Evolutionary conservation across 2,329 filamentous ascomycete species (phyloP), one percentile per base, ranked within the genome.

Genomic region (Fusarium multiceps): DNA sequence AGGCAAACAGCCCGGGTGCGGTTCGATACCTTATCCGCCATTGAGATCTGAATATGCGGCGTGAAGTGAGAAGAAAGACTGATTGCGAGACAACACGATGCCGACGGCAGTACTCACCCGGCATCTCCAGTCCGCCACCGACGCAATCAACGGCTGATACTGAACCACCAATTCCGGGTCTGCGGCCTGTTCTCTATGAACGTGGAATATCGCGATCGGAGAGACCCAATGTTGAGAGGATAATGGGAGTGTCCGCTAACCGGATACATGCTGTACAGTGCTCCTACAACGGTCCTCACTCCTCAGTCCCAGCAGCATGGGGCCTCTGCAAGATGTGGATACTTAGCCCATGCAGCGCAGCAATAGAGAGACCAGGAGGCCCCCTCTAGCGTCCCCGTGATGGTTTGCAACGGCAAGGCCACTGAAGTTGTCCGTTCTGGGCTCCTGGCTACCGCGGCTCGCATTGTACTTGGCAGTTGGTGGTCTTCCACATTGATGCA

Each of bases 401-500:
- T 74, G 51, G 73, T 74, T 74, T 68, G 54, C 65, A 69, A 68
- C 59, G 51, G 59, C 62, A 60, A 61, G 60, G 46, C 63, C 66
- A 61, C 32, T 42, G 49, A 42, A 42, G 34, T 53, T 14, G 18
- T 42, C 45, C 21, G 25, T 59, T 43, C 55, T 47, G 65, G 41
- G 57, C 40, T 55, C 23, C 60, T 71, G 73, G 73, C 65, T 75
- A 75, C 73, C 72, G 73, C 73, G 73, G 73, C 73, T 75, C 70
- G 57, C 59, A 62, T 71, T 60, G 59, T 49, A 55, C 72, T 72
- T 54, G 69, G 65, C 64, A 43, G 48, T 55, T 53, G 59, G 62
- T 59, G 62, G 62, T 68, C 65, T 66, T 63, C 67, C 54, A 55
- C 62, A 37, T 50, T 43, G 55, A 27, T 34, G 46, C 49, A 40